Evolutionary conservation across 352 stramenopile genomes (phyloP).

Genomic region (Phytophthora citricola): DNA sequence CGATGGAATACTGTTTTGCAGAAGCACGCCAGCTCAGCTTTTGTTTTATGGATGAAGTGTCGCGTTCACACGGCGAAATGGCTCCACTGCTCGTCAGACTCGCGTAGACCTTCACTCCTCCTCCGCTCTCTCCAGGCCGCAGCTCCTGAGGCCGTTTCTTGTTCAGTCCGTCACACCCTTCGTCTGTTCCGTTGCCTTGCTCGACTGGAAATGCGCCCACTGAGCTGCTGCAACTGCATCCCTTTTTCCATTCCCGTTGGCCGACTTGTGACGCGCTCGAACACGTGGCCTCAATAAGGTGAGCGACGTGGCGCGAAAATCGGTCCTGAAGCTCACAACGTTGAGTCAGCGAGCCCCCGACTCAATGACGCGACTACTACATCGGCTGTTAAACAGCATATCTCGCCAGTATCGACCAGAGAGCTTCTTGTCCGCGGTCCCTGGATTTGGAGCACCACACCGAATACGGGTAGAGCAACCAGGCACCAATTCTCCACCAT

Average conservation of each 20-base stretch:
- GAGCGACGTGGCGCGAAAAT: conserved; percentile 33
- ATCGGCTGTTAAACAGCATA: conserved; percentile 36
- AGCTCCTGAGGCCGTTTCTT: conserved; percentile 40
- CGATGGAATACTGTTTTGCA: conserved; percentile 7
- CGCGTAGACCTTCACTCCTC: conserved; percentile 27
- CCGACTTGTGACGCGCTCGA: conserved; percentile 28
- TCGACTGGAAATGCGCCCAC: conserved; percentile 22
- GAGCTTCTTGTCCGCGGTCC: conserved; percentile 1
- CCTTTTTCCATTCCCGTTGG: conserved; percentile 36
- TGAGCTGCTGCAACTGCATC: conserved; percentile 10
- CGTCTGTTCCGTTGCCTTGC: conserved; percentile 35
- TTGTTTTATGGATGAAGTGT: background rate
- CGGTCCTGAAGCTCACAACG: conserved; percentile 2
- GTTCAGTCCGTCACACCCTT: conserved; percentile 28
- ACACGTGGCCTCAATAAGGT: conserved; percentile 26
- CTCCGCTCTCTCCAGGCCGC: background rate
- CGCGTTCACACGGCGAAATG: conserved; percentile 41
- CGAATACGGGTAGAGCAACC: background rate
- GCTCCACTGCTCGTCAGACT: conserved; percentile 25
- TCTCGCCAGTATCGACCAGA: conserved; percentile 16
- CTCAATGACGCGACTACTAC: too few relatives aligned
- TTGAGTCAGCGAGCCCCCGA: conserved; percentile 23
- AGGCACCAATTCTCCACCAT: conserved; percentile 13
- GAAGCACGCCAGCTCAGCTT: conserved; percentile 12
- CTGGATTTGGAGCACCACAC: conserved; percentile 17